Evolutionary conservation across 352 stramenopile species (phyloP).

Genomic region (Phytophthora palmivora): DNA sequence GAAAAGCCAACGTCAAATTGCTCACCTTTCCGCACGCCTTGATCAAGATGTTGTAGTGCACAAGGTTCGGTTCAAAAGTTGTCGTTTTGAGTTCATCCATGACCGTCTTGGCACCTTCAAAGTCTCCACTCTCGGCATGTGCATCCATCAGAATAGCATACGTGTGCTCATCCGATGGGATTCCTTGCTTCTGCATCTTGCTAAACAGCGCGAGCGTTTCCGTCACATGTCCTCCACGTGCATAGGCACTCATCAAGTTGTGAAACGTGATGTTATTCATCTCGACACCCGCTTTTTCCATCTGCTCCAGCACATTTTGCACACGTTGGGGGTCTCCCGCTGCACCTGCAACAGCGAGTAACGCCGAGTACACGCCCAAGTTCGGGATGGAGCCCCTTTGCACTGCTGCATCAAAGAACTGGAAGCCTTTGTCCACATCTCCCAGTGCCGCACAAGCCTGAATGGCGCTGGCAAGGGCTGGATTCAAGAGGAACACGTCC

Average conservation of each 20-base stretch:
- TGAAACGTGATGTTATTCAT: constrained; percentile 84
- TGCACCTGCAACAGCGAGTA: constrained; percentile 60
- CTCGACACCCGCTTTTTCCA: constrained; percentile 55
- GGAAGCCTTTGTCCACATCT: constrained; percentile 61
- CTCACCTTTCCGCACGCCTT: constrained; percentile 82
- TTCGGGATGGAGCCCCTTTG: constrained; percentile 74
- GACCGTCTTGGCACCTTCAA: constrained; percentile 54
- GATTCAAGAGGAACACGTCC: constrained; percentile 75
- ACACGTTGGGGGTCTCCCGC: constrained; percentile 60
- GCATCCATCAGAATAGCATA: constrained; percentile 86
- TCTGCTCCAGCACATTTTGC: constrained; percentile 54
- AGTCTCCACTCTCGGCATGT: constrained; percentile 63
- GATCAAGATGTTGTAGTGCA: constrained; percentile 86
- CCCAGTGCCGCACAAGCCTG: constrained; percentile 61
- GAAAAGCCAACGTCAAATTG: constrained; percentile 73
- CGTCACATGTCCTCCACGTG: constrained; percentile 54
- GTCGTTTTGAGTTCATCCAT: constrained; percentile 63
- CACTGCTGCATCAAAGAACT: constrained; percentile 63
- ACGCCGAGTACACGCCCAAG: constrained; percentile 61
- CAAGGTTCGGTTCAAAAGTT: constrained; percentile 47
- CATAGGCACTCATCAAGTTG: constrained; percentile 75
- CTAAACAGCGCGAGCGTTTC: constrained; percentile 66
- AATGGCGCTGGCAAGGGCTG: constrained; percentile 63
- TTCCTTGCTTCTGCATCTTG: constrained; percentile 56
- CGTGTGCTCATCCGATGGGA: constrained; percentile 61